These are phyloP conservation scores for Talaromyces verruculosus DNA, from an alignment of 2,329 filamentous ascomycete genomes.

Conservation along the genomic window DNA sequence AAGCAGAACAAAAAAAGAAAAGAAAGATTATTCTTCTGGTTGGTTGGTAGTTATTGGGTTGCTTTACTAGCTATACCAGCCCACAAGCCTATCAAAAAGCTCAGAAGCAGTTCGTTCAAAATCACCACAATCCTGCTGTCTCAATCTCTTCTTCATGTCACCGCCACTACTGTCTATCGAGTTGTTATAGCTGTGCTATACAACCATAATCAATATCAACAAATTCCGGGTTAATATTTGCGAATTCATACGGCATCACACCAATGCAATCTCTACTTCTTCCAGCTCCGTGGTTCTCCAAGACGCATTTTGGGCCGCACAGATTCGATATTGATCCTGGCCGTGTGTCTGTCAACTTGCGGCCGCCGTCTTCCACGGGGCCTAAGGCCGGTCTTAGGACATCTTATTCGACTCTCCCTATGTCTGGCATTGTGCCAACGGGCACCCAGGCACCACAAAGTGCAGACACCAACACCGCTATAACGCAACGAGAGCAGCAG, in stretches of 20 bases:
- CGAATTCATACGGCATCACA: slow-evolving; percentile 19
- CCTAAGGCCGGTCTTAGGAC: slow-evolving; percentile 41
- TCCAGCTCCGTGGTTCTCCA: slow-evolving; percentile 39
- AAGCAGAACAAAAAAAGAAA: slow-evolving; percentile 5
- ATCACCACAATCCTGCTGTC: neutral
- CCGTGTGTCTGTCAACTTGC: slow-evolving; percentile 35
- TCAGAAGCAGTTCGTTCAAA: slow-evolving; percentile 8
- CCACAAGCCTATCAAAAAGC: neutral
- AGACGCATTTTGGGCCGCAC: slow-evolving; percentile 39
- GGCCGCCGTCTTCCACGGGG: slow-evolving; percentile 40
- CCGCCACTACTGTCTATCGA: slow-evolving; percentile 5
- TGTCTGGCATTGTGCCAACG: slow-evolving; percentile 44
- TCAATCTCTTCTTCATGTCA: slow-evolving; percentile 10
- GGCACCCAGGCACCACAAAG: slow-evolving; percentile 38
- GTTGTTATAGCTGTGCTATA: slow-evolving; percentile 21
- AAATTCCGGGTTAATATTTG: neutral
- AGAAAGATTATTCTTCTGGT: slow-evolving; percentile 6
- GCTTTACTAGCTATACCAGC: neutral
- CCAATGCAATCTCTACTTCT: slow-evolving; percentile 46
- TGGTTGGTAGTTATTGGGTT: slow-evolving; percentile 6
- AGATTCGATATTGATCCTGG: slow-evolving; percentile 37
- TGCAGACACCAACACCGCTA: slow-evolving; percentile 28
- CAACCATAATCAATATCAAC: slow-evolving; percentile 5
- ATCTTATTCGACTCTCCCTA: slow-evolving; percentile 43
- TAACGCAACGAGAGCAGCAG: slow-evolving; percentile 29